These are phyloP conservation scores for Collariella sp. DNA, from an alignment of 495 filamentous ascomycete genomes.

Conservation along the genomic window DNA sequence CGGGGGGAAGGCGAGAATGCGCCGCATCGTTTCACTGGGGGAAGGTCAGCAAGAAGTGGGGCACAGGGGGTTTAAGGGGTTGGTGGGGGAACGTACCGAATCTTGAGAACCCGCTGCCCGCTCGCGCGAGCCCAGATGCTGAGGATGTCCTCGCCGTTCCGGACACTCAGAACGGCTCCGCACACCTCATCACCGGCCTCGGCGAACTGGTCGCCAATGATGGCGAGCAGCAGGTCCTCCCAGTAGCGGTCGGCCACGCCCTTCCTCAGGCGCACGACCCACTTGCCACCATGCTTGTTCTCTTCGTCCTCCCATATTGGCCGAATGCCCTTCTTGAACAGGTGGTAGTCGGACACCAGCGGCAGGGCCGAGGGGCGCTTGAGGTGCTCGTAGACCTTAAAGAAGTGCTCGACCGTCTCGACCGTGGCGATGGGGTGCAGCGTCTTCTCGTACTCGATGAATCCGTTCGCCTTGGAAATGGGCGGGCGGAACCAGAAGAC, in stretches of 20 bases:
- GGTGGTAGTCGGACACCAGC: constrained; percentile 92
- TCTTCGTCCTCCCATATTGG: constrained; percentile 98
- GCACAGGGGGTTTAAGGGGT: constrained; percentile 3
- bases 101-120: constrained; percentile 90
- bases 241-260: constrained; percentile 95
- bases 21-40: constrained; percentile 81
- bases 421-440: constrained; percentile 76
- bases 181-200: constrained; percentile 93
- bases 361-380: constrained; percentile 82
- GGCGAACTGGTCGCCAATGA: constrained; percentile 90
- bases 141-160: constrained; percentile 92
- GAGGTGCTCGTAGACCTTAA: constrained; percentile 81
- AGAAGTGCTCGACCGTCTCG: constrained; percentile 82
- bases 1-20: constrained; percentile 69
- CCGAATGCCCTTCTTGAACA: constrained; percentile 93
- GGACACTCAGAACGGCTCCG: constrained; percentile 84
- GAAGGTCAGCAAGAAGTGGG: constrained; percentile 3
- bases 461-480: constrained; percentile 75
- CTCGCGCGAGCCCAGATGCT: constrained; percentile 95
- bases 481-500: constrained; percentile 95
- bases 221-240: constrained; percentile 87
- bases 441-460: constrained; percentile 97
- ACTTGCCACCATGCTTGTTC: constrained; percentile 93
- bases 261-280: constrained; percentile 93
- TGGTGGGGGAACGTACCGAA: constrained; percentile 54